Percentiles rank a stretch among this genome's conserved stretches.
Conservation (phyloP, 2,329 filamentous ascomycete genomes). For the Hansfordia pulvinata region DNA sequence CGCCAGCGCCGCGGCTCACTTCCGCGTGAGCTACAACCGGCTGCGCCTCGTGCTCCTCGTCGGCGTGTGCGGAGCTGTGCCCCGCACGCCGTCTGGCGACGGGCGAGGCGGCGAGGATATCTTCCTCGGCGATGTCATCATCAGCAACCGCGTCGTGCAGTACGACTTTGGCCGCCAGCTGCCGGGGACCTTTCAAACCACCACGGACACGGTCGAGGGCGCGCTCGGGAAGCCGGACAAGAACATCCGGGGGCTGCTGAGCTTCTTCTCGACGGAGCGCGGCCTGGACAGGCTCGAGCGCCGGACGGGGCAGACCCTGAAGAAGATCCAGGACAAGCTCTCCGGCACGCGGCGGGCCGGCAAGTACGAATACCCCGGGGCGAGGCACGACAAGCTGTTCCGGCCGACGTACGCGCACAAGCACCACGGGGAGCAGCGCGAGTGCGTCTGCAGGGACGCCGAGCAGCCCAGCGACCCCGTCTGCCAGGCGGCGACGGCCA, state of each 20-base stretch:
- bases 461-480: too few relatives aligned
- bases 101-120: constrained; percentile 2
- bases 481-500: constrained; percentile 10
- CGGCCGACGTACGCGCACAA: constrained; percentile 14
- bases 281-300: constrained; percentile 5
- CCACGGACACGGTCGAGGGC: constrained; percentile 6
- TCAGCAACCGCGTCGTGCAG: constrained; percentile 2
- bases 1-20: constrained; percentile 5
- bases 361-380: constrained; percentile 13
- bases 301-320: constrained; percentile 5
- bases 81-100: not conserved
- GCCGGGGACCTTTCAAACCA: constrained; percentile 1
- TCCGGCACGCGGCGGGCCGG: constrained; percentile 1
- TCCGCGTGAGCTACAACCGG: constrained; percentile 6
- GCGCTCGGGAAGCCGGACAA: not conserved
- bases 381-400: constrained; percentile 14
- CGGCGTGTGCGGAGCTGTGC: constrained; percentile 10
- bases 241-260: not conserved
- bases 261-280: not conserved
- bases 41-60: constrained; percentile 8
- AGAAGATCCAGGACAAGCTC: constrained; percentile 7
- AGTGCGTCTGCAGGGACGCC: constrained; percentile 1
- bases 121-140: constrained; percentile 4
- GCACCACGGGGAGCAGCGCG: constrained; percentile 9
- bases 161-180: constrained; percentile 3